Evolutionary conservation across 257 asterid species (phyloP).

Genomic region (Solanum appendiculatum): DNA sequence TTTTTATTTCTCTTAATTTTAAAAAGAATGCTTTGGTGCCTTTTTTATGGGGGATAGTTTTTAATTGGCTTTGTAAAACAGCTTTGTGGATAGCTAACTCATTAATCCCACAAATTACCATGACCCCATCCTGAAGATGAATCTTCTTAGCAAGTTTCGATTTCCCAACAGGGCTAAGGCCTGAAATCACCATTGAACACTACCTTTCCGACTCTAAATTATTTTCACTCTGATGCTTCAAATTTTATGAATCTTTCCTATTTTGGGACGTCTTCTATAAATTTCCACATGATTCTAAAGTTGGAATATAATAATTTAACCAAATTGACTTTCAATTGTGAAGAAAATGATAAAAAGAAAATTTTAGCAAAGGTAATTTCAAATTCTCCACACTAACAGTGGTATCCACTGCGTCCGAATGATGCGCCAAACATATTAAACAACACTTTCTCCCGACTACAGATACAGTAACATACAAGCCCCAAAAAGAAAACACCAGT

Average conservation of each 20-base stretch:
- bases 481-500: not conserved
- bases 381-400: not conserved
- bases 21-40: not conserved
- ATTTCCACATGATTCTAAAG: too few relatives aligned
- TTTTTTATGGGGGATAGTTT: not conserved
- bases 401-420: not conserved
- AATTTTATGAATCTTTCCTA: too few relatives aligned
- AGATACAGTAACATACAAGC: not conserved
- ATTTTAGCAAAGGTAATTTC: not conserved
- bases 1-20: not conserved
- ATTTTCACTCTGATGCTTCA: too few relatives aligned
- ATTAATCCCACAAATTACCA: too few relatives aligned
- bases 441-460: not conserved
- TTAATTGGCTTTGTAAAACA: not conserved
- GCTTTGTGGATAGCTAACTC: slow-evolving; percentile 4
- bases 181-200: too few relatives aligned
- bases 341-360: not conserved
- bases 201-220: too few relatives aligned
- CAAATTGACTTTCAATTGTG: too few relatives aligned
- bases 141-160: too few relatives aligned
- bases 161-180: too few relatives aligned
- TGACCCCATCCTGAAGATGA: too few relatives aligned
- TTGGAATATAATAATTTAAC: too few relatives aligned
- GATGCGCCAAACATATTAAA: not conserved
- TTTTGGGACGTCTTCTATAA: too few relatives aligned